Percentiles rank a stretch among this genome's conserved stretches.
phyloP scores from a whole-genome alignment of 805 yeast species.

The Huiozyma sinensis region DNA sequence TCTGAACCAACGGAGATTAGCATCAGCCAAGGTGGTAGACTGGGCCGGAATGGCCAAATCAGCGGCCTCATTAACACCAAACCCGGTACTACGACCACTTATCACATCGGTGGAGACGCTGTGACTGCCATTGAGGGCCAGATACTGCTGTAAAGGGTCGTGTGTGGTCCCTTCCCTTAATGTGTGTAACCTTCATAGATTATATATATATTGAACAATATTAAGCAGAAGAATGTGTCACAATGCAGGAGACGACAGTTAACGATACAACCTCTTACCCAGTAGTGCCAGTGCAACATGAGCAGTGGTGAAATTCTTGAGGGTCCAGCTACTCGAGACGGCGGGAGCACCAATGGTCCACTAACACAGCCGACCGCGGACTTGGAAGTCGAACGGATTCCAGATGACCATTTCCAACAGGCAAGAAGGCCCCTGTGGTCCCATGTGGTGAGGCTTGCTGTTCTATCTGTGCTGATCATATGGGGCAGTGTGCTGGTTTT shows the following conservation, averaged over 20 bases:
- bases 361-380: not conserved
- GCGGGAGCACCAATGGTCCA: not conserved
- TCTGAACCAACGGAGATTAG: constrained; percentile 11
- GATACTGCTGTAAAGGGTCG: constrained; percentile 5
- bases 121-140: constrained; percentile 30
- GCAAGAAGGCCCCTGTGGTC: constrained; percentile 5
- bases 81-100: constrained; percentile 6
- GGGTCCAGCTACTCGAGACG: not conserved
- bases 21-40: constrained; percentile 32
- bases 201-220: not conserved
- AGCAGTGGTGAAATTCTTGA: not conserved
- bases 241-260: no score
- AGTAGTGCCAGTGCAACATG: no score
- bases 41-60: constrained; percentile 32
- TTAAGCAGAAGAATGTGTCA: no score
- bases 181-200: not conserved
- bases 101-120: constrained; percentile 34
- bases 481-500: constrained; percentile 20
- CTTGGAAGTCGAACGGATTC: constrained; percentile 10
- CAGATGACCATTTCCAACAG: constrained; percentile 7
- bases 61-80: constrained; percentile 14
- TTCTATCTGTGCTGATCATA: constrained; percentile 9
- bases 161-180: not conserved
- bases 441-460: constrained; percentile 9
- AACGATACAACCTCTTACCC: no score